Conservation (phyloP, 2,329 filamentous ascomycete species). For the Rachicladosporium sp. region DNA sequence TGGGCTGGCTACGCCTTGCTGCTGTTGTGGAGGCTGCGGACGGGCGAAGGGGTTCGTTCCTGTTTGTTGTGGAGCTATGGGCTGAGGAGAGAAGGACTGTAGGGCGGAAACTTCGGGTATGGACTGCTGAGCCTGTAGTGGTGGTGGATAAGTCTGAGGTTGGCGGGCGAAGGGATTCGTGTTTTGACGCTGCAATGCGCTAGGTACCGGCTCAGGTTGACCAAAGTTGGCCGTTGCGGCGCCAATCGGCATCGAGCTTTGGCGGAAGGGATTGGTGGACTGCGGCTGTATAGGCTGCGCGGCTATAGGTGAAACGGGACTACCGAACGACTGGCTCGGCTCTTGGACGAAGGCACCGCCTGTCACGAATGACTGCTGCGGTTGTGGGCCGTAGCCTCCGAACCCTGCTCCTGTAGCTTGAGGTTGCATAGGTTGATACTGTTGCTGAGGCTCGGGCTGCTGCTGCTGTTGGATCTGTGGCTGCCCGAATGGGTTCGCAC, state of each 20-base stretch:
- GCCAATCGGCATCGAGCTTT: conserved; percentile 60
- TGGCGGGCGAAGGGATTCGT: conserved; percentile 52
- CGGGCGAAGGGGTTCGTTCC: conserved; percentile 63
- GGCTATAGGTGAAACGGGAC: conserved; percentile 12
- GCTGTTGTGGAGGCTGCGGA: conserved; percentile 31
- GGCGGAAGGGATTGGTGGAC: conserved; percentile 84
- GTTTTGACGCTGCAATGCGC: conserved; percentile 15
- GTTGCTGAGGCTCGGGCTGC: conserved; percentile 20
- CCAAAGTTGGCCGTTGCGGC: conserved; percentile 3
- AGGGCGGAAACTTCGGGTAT: conserved; percentile 12
- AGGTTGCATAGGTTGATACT: conserved; percentile 41
- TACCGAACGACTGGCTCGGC: conserved; percentile 13
- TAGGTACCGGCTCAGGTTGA: conserved; percentile 11
- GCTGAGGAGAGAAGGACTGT: conserved; percentile 5
- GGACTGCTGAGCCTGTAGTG: conserved; percentile 5
- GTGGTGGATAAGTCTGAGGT: conserved; percentile 8
- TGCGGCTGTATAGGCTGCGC: conserved; percentile 34
- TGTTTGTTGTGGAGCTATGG: conserved; percentile 47
- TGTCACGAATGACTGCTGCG: conserved; percentile 39
- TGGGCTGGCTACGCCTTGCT: conserved; percentile 11
- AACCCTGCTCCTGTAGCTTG: conserved; percentile 67
- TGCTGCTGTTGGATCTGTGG: conserved; percentile 9
- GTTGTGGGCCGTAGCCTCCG: conserved; percentile 63
- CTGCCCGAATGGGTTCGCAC: conserved; percentile 25
- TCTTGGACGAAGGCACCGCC: conserved; percentile 11